phyloP scores from a whole-genome alignment of 768 basidiomycete species.

The Tulasnella sp. region DNA sequence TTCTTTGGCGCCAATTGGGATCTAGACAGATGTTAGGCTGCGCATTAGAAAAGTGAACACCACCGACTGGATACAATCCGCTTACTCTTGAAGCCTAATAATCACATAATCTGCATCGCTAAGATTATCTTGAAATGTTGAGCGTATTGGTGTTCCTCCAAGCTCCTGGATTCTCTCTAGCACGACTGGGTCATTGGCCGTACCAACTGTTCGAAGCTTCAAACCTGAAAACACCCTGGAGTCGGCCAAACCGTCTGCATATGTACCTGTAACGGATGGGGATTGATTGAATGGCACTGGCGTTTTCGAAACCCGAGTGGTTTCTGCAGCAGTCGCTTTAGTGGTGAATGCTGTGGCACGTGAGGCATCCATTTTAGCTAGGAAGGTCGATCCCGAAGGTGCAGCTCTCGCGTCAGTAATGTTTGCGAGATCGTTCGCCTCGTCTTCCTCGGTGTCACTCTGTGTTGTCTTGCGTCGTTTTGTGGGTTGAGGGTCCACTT shows the following conservation, averaged over 20 bases:
- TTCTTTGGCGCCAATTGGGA: neutral
- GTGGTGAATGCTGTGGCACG: no score
- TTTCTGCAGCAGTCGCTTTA: neutral
- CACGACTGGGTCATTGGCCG: conserved; percentile 47
- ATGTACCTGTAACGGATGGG: neutral
- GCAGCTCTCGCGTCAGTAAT: neutral
- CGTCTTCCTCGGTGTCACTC: conserved; percentile 13
- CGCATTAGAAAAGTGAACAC: conserved; percentile 14
- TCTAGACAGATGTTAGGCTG: conserved; percentile 3
- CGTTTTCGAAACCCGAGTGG: neutral
- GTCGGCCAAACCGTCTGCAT: neutral
- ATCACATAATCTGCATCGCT: conserved; percentile 50
- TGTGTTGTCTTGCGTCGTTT: neutral
- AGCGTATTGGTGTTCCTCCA: conserved; percentile 40
- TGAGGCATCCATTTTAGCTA: conserved; percentile 4
- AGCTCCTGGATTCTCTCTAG: conserved; percentile 44
- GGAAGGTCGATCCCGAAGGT: neutral
- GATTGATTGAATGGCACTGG: neutral
- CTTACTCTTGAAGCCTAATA: conserved; percentile 61
- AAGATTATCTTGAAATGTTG: conserved; percentile 29
- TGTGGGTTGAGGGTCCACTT: neutral
- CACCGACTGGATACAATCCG: neutral
- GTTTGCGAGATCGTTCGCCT: neutral
- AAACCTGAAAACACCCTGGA: conserved; percentile 40
- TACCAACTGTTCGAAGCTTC: conserved; percentile 49